Evolutionary conservation across 1,139 yeast genomes (phyloP).

Genomic region (Yamadazyma triangularis): DNA sequence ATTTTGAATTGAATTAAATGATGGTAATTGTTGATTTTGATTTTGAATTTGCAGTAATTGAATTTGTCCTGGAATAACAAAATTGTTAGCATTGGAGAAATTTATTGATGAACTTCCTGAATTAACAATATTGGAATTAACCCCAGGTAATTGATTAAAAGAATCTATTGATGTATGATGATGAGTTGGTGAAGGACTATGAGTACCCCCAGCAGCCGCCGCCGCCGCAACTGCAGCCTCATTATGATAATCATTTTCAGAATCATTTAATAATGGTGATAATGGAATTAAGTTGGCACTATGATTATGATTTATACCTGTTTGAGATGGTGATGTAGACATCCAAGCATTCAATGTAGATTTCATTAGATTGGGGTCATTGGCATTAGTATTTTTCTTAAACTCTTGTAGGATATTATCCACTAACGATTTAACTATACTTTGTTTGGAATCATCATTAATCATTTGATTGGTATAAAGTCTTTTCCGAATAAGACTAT

Average conservation of each 20-base stretch:
- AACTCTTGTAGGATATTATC: slow-evolving; percentile 8
- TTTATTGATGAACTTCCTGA: slow-evolving; percentile 1
- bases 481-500: slow-evolving; percentile 7
- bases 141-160: slow-evolving; percentile 10
- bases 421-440: slow-evolving; percentile 6
- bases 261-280: slow-evolving; percentile 34
- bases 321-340: slow-evolving; percentile 4
- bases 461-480: slow-evolving; percentile 6
- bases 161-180: slow-evolving; percentile 8
- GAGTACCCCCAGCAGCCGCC: too few relatives aligned
- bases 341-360: slow-evolving; percentile 6
- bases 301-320: slow-evolving; percentile 7
- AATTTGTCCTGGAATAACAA: slow-evolving; percentile 13
- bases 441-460: slow-evolving; percentile 9
- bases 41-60: slow-evolving; percentile 22
- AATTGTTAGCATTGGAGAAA: slow-evolving; percentile 1
- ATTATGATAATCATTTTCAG: slow-evolving; percentile 19
- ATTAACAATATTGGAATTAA: slow-evolving; percentile 6
- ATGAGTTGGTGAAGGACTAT: slow-evolving; percentile 4
- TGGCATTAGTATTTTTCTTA: slow-evolving; percentile 6
- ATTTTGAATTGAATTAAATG: slow-evolving; percentile 35
- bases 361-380: slow-evolving; percentile 2
- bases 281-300: slow-evolving; percentile 27
- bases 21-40: slow-evolving; percentile 32
- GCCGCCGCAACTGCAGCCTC: slow-evolving; percentile 4